Base-by-base conservation (phyloP, 495 filamentous ascomycete species). In the Aspergillus haitiensis region DNA sequence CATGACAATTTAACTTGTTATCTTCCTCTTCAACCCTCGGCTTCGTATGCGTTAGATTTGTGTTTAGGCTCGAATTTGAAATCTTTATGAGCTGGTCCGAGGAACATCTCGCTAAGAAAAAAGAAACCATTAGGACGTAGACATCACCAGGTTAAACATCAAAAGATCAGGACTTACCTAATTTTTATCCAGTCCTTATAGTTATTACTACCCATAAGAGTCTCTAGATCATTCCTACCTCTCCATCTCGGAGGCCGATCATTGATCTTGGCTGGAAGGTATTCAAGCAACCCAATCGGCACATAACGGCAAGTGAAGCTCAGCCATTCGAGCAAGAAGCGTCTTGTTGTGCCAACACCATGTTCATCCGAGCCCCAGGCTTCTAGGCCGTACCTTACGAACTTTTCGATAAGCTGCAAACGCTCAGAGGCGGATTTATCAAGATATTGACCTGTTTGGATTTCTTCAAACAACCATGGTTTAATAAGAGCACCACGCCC, bases 171-270 rank as follows among this genome's bases (percentile, higher is more conserved):
- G 21, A 36, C 87, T 72, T 82, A 95, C 92, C 89, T 94, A 68
- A 98, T 95, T 81, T 96, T 98, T 66, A 98, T 90, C 94, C 94
- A 98, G 73, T 98, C 94, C 76, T 86, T 88, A 73, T 95, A 97
- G 72, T 98, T 88, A 39, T 83, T 83, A 75, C 92, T 96, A 9
- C 84, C 87, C 74, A 98, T 75, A 61, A 98, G 75, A 46, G 90
- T 95, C 82, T 98, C 94, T 73, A 98, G 66, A 40, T 98, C 94
- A 74, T 92, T 87, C 54, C 94, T 79, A 6, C 93, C 92, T 64
- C 78, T 84, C 70, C 85, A 98, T 44, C 83, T 82, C 44, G 93
- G 93, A 37, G 94, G 89, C 42, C 94, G 78, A 69, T 98, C 93
- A 54, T 97, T 88, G 50, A 98, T 81, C 27, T 75, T 85, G 0